Conservation (phyloP, 2,329 filamentous ascomycete genomes). For the Trichoderma sp. region DNA sequence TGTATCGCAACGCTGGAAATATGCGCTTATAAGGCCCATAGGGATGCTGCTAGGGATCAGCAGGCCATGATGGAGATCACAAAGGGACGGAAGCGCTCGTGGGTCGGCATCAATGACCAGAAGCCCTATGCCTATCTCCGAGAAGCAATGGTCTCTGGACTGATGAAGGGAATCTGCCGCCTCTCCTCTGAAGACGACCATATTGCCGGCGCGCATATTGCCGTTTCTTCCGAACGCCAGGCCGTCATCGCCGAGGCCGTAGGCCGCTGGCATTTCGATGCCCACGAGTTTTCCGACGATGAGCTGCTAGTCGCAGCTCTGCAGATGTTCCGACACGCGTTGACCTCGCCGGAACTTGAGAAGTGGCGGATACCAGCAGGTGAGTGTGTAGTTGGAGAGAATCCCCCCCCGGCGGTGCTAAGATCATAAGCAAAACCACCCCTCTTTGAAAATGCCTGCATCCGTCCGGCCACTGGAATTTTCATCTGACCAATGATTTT, state of each 20-base stretch:
- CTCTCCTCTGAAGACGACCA: constrained; percentile 63
- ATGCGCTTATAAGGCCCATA: constrained; percentile 80
- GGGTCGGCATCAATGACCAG: constrained; percentile 84
- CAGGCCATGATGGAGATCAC: constrained; percentile 70
- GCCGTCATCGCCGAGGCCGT: constrained; percentile 67
- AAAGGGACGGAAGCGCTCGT: constrained; percentile 80
- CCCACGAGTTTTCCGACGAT: constrained; percentile 86
- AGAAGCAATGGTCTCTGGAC: constrained; percentile 88
- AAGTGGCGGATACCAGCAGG: constrained; percentile 77
- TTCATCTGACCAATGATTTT: constrained; percentile 43
- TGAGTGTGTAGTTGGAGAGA: constrained; percentile 45
- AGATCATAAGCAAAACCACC: constrained; percentile 22
- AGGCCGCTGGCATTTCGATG: constrained; percentile 83
- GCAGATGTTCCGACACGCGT: constrained; percentile 85
- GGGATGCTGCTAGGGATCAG: constrained; percentile 73
- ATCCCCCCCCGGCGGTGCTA: background rate
- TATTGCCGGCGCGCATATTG: constrained; percentile 65
- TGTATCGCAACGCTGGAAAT: constrained; percentile 75
- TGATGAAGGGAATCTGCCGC: constrained; percentile 88
- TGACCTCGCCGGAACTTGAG: constrained; percentile 78
- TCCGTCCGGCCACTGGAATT: constrained; percentile 13
- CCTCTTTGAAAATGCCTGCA: constrained; percentile 18
- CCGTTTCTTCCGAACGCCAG: constrained; percentile 66
- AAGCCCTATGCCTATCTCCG: constrained; percentile 87
- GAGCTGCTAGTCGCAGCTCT: constrained; percentile 85